phyloP scores from a whole-genome alignment of 352 stramenopile genomes.

The Pythium monospermum region DNA sequence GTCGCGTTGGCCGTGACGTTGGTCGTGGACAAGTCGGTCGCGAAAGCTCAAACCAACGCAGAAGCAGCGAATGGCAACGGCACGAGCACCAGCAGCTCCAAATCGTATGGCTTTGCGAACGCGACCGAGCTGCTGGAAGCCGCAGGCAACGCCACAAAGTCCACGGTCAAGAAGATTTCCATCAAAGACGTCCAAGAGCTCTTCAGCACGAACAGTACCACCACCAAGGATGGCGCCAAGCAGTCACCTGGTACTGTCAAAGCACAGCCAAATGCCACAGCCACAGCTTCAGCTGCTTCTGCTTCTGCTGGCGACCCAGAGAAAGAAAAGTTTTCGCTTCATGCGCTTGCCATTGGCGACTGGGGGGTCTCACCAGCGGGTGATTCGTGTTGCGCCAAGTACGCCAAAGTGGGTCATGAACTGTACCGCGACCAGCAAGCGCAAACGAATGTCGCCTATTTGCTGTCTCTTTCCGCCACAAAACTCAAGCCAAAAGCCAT shows the following conservation, averaged over 20 bases:
- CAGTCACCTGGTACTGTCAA: too few species aligned
- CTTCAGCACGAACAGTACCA: too few species aligned
- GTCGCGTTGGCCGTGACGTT: not conserved
- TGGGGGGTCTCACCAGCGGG: constrained; percentile 18
- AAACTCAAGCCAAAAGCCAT: constrained; percentile 50
- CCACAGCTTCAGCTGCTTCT: not conserved
- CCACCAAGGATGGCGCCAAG: too few species aligned
- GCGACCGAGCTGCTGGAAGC: not conserved
- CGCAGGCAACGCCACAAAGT: too few species aligned
- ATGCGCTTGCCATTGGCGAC: constrained; percentile 21
- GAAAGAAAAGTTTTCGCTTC: constrained; percentile 12
- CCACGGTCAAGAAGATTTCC: too few species aligned
- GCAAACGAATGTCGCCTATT: constrained; percentile 21
- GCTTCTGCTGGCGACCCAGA: not conserved
- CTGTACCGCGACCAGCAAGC: constrained; percentile 34
- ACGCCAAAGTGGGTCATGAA: constrained; percentile 17
- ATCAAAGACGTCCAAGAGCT: too few species aligned
- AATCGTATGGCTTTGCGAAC: not conserved
- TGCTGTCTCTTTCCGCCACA: constrained; percentile 25
- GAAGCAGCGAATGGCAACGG: not conserved
- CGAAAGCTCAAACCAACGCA: not conserved
- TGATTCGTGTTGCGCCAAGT: constrained; percentile 24
- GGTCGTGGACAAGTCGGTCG: not conserved
- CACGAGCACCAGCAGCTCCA: not conserved
- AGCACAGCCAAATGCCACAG: not conserved